phyloP scores from a whole-genome alignment of 805 yeast species.

The Wickerhamiella lipophila region DNA sequence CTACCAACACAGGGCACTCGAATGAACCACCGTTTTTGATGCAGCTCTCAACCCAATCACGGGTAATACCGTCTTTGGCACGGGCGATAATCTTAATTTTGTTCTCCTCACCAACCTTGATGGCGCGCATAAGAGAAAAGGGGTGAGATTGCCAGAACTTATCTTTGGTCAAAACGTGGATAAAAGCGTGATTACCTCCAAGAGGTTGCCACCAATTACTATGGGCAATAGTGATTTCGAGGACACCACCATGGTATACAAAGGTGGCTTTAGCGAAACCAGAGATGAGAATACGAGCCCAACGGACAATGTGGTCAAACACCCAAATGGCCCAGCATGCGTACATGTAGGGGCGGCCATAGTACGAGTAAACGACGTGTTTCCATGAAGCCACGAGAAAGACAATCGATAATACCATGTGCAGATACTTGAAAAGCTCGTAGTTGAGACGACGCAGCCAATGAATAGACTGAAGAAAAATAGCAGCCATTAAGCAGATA shows the following conservation, averaged over 20 bases:
- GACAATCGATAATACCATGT: slow-evolving; percentile 41
- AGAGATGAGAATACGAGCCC: slow-evolving; percentile 40
- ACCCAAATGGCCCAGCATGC: slow-evolving; percentile 53
- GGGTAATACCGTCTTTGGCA: slow-evolving; percentile 12
- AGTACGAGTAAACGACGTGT: slow-evolving; percentile 30
- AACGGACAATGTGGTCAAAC: slow-evolving; percentile 46
- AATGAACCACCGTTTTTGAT: slow-evolving; percentile 12
- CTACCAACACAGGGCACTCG: slow-evolving; percentile 9
- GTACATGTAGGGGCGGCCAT: slow-evolving; percentile 12
- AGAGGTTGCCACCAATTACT: slow-evolving; percentile 37
- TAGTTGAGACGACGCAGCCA: slow-evolving; percentile 41
- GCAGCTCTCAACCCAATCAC: slow-evolving; percentile 12
- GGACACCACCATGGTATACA: slow-evolving; percentile 19
- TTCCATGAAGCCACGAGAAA: slow-evolving; percentile 49
- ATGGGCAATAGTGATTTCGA: slow-evolving; percentile 20
- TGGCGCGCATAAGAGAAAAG: slow-evolving; percentile 11
- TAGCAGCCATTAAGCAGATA: slow-evolving; percentile 1
- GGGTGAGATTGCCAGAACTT: slow-evolving; percentile 13
- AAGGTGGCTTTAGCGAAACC: slow-evolving; percentile 32
- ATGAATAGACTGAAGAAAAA: slow-evolving; percentile 39
- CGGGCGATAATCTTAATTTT: slow-evolving; percentile 11
- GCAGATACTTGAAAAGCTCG: slow-evolving; percentile 46
- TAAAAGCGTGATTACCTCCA: slow-evolving; percentile 47
- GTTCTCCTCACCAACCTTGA: slow-evolving; percentile 10
- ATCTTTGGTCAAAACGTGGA: slow-evolving; percentile 32